These are phyloP conservation scores for Talaromyces proteolyticus DNA, from an alignment of 495 filamentous ascomycete species.

Conservation along the genomic window DNA sequence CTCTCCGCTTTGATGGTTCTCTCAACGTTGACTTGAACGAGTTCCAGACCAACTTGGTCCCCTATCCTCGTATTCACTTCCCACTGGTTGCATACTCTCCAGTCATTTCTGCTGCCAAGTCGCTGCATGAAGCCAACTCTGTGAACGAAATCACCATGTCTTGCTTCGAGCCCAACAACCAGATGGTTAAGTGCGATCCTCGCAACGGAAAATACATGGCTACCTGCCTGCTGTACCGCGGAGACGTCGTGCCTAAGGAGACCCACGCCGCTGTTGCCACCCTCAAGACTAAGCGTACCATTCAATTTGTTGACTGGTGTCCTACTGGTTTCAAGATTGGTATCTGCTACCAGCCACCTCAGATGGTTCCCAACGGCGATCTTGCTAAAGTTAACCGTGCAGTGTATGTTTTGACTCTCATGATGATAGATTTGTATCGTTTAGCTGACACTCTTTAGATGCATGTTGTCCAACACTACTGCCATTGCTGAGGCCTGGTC, in stretches of 20 bases:
- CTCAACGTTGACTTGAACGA: slow-evolving; percentile 99
- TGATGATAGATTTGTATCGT: background rate
- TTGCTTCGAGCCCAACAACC: slow-evolving; percentile 76
- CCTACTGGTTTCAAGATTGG: slow-evolving; percentile 99
- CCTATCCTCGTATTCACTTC: slow-evolving; percentile 99
- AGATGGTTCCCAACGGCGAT: slow-evolving; percentile 93
- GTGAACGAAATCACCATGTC: slow-evolving; percentile 60
- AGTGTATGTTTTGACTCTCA: slow-evolving; percentile 59
- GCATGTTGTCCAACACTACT: slow-evolving; percentile 99
- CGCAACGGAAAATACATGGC: slow-evolving; percentile 99
- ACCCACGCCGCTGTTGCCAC: slow-evolving; percentile 84
- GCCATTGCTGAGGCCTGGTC: slow-evolving; percentile 99
- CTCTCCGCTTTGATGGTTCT: slow-evolving; percentile 96
- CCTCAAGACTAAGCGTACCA: slow-evolving; percentile 97
- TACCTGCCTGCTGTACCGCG: slow-evolving; percentile 94
- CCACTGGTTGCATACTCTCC: slow-evolving; percentile 94
- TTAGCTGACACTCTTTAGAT: slow-evolving; percentile 44
- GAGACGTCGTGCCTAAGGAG: slow-evolving; percentile 96
- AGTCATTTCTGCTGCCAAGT: slow-evolving; percentile 88
- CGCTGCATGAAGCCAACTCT: slow-evolving; percentile 82
- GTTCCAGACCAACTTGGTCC: slow-evolving; percentile 99
- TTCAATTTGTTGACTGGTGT: slow-evolving; percentile 99
- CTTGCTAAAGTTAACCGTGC: slow-evolving; percentile 96
- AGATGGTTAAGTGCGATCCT: slow-evolving; percentile 99
- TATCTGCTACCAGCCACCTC: slow-evolving; percentile 98